Evolutionary conservation across 2,329 filamentous ascomycete species (phyloP).

Genomic region (Hymenoscyphus linearis): DNA sequence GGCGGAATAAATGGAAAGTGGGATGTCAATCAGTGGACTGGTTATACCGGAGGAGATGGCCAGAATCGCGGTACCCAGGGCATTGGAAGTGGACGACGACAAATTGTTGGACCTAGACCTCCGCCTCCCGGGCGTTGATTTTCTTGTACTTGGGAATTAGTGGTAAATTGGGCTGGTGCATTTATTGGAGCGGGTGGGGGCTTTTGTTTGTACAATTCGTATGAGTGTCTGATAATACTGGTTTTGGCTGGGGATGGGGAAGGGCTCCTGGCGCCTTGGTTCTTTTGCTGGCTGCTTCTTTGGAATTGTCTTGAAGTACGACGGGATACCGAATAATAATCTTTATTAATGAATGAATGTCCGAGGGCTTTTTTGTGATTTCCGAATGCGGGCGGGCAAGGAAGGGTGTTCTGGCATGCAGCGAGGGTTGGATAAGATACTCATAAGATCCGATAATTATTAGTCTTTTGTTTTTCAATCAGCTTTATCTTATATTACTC

Average conservation of each 20-base stretch:
- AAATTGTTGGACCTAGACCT: slow-evolving; percentile 74
- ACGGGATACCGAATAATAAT: background rate
- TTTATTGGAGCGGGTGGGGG: slow-evolving; percentile 1
- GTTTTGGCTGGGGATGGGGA: background rate
- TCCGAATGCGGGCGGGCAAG: background rate
- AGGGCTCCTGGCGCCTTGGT: background rate
- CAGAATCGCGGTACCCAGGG: slow-evolving; percentile 63
- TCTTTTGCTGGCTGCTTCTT: background rate
- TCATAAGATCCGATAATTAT: background rate
- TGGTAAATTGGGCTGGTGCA: background rate
- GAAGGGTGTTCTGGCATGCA: background rate
- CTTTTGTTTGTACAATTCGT: background rate
- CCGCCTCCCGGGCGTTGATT: slow-evolving; percentile 32
- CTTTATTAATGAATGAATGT: background rate
- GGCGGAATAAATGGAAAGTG: slow-evolving; percentile 64
- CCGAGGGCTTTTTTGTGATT: background rate
- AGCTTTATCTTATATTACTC: background rate
- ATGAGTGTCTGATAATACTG: background rate
- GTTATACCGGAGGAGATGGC: slow-evolving; percentile 69
- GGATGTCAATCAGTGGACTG: slow-evolving; percentile 55
- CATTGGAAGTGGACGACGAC: slow-evolving; percentile 65
- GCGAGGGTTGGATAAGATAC: background rate
- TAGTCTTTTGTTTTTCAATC: background rate
- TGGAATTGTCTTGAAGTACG: background rate
- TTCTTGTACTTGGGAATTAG: background rate